phyloP scores from a whole-genome alignment of 345 rosid genomes.

The Hibiscus tridactylites region DNA sequence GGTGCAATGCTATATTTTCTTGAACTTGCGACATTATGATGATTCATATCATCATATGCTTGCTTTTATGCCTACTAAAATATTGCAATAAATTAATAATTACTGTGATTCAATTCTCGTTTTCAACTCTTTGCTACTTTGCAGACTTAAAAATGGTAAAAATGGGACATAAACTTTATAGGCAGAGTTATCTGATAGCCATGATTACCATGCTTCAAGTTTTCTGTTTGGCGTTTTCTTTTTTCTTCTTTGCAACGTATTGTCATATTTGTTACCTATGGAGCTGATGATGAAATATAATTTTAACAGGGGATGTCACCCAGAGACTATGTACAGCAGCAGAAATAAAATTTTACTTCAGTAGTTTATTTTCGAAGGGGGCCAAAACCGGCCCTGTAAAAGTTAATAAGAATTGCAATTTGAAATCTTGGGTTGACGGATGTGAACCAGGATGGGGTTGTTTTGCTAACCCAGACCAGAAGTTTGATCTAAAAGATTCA shows the following conservation, averaged over 20 bases:
- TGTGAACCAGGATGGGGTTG: slow-evolving; percentile 97
- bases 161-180: background rate
- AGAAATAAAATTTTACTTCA: slow-evolving; percentile 67
- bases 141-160: background rate
- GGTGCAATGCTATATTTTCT: no score
- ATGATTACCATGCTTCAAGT: background rate
- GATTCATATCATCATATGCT: no score
- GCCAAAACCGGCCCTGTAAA: slow-evolving; percentile 28
- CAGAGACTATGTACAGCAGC: slow-evolving; percentile 64
- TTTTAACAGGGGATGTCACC: slow-evolving; percentile 56
- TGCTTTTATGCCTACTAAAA: no score
- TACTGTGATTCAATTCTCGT: background rate
- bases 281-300: slow-evolving; percentile 9
- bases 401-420: slow-evolving; percentile 75
- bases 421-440: slow-evolving; percentile 64
- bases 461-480: slow-evolving; percentile 23
- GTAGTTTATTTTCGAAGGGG: slow-evolving; percentile 32
- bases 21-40: no score
- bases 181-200: background rate
- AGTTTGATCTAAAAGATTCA: slow-evolving; percentile 33
- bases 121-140: background rate
- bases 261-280: background rate
- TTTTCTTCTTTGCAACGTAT: background rate
- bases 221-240: background rate
- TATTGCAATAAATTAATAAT: no score